A percentile compares a stretch with the other conserved stretches of the same genome.
Conservation (phyloP, 2,329 filamentous ascomycete genomes). For the Fonsecaea monophora region DNA sequence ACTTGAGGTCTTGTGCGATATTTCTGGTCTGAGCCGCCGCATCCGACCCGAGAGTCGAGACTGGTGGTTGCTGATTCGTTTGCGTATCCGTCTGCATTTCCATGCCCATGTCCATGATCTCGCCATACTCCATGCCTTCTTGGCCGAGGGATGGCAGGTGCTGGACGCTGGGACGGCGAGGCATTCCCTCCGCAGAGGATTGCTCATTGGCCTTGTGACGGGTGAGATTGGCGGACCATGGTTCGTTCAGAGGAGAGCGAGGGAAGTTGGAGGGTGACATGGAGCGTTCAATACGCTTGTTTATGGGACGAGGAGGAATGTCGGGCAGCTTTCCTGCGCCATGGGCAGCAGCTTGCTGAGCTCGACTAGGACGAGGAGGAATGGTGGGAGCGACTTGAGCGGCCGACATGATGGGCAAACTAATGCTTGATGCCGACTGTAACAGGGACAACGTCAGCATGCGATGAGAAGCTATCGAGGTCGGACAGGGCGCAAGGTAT, state of each 20-base stretch:
- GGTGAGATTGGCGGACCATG: slow-evolving; percentile 48
- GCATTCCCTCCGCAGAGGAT: slow-evolving; percentile 47
- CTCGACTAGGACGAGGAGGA: slow-evolving; percentile 68
- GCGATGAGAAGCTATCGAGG: slow-evolving; percentile 11
- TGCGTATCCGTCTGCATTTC: slow-evolving; percentile 57
- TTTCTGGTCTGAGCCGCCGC: slow-evolving; percentile 77
- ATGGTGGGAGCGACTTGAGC: slow-evolving; percentile 61
- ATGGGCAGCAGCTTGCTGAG: slow-evolving; percentile 53
- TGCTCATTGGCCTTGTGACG: slow-evolving; percentile 46
- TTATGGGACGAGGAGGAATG: slow-evolving; percentile 77
- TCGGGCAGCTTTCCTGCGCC: slow-evolving; percentile 65
- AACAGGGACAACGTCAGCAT: slow-evolving; percentile 13
- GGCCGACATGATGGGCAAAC: slow-evolving; percentile 47
- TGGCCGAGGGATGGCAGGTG: slow-evolving; percentile 81
- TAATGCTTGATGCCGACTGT: slow-evolving; percentile 38
- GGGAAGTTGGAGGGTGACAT: slow-evolving; percentile 80
- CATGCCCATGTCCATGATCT: slow-evolving; percentile 55
- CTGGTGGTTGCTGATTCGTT: slow-evolving; percentile 53
- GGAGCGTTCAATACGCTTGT: slow-evolving; percentile 73
- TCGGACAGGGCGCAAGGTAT: slow-evolving; percentile 7
- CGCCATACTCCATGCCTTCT: slow-evolving; percentile 87
- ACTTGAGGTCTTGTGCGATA: slow-evolving; percentile 78
- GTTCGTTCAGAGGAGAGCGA: slow-evolving; percentile 83
- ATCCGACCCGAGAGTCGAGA: slow-evolving; percentile 39
- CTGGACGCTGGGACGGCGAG: slow-evolving; percentile 76